Percentiles rank a stretch among this genome's conserved stretches.
phyloP scores from a whole-genome alignment of 768 basidiomycete genomes.

The Termitomyces sp. region DNA sequence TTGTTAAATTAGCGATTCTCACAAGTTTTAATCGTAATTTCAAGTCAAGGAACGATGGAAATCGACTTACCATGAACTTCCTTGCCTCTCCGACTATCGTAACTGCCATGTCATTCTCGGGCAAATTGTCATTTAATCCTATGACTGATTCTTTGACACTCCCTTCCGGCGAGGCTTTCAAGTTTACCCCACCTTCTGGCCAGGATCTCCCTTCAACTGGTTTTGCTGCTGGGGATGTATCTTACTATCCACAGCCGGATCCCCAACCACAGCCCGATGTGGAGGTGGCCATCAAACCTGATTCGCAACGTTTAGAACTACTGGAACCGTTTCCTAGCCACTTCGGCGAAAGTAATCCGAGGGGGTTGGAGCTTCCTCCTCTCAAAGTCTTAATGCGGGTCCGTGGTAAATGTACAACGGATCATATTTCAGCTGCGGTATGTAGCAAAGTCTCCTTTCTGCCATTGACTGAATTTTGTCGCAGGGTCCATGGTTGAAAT shows the following conservation, averaged over 20 bases:
- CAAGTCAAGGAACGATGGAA: slow-evolving; percentile 97
- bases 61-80: slow-evolving; percentile 94
- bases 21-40: slow-evolving; percentile 92
- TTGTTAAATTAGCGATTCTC: slow-evolving; percentile 65
- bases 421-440: slow-evolving; percentile 96
- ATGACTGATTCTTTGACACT: slow-evolving; percentile 66
- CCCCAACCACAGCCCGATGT: slow-evolving; percentile 78
- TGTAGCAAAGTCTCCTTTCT: slow-evolving; percentile 20
- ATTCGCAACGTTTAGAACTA: slow-evolving; percentile 82
- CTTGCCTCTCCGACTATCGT: slow-evolving; percentile 95
- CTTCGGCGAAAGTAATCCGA: slow-evolving; percentile 52
- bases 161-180: slow-evolving; percentile 75
- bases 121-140: slow-evolving; percentile 92
- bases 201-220: slow-evolving; percentile 81
- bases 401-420: slow-evolving; percentile 98
- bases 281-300: slow-evolving; percentile 69
- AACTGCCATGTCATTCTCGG: slow-evolving; percentile 96
- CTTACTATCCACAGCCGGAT: slow-evolving; percentile 73
- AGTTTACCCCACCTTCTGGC: slow-evolving; percentile 80
- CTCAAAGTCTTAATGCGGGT: slow-evolving; percentile 88
- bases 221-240: slow-evolving; percentile 70
- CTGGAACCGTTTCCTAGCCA: slow-evolving; percentile 82
- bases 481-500: slow-evolving; percentile 97
- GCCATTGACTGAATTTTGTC: slow-evolving; percentile 2
- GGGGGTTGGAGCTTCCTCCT: slow-evolving; percentile 71